A percentile compares a stretch with the other conserved stretches of the same genome.
phyloP scores from a whole-genome alignment of 352 stramenopile genomes.

The Pythium brachiatum region DNA sequence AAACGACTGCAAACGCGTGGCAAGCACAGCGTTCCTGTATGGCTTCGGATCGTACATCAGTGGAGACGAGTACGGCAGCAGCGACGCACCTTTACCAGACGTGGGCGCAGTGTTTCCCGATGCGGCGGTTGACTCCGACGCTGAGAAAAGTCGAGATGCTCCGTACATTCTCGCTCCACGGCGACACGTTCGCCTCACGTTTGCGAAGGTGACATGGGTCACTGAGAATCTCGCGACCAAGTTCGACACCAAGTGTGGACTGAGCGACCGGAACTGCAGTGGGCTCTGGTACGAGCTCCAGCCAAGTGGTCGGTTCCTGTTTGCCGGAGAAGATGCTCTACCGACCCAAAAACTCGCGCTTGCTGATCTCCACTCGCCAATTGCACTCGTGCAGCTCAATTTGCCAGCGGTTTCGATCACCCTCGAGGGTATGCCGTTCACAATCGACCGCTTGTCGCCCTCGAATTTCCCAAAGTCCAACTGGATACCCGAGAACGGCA shows the following conservation, averaged over 20 bases:
- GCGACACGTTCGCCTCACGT: constrained; percentile 41
- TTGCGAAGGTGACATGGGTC: constrained; percentile 38
- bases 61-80: constrained; percentile 35
- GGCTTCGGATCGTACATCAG: constrained; percentile 47
- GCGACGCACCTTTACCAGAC: no score
- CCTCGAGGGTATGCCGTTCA: no score
- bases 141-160: no score
- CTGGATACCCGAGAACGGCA: no score
- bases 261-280: constrained; percentile 22
- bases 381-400: constrained; percentile 44
- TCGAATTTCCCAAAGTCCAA: constrained; percentile 22
- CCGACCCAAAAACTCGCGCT: constrained; percentile 22
- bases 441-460: neutral
- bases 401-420: constrained; percentile 19
- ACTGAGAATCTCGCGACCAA: constrained; percentile 26
- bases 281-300: constrained; percentile 44
- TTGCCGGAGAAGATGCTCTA: constrained; percentile 35
- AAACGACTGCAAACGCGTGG: constrained; percentile 24
- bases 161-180: constrained; percentile 37
- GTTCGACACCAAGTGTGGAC: constrained; percentile 39
- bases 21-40: constrained; percentile 35
- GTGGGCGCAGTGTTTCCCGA: no score
- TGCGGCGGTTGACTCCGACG: no score
- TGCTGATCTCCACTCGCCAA: constrained; percentile 38
- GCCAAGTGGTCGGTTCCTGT: constrained; percentile 42